Evolutionary conservation across 441 rosid species (phyloP), one percentile per base, ranked within the genome.

Genomic region (Viola pubescens): DNA sequence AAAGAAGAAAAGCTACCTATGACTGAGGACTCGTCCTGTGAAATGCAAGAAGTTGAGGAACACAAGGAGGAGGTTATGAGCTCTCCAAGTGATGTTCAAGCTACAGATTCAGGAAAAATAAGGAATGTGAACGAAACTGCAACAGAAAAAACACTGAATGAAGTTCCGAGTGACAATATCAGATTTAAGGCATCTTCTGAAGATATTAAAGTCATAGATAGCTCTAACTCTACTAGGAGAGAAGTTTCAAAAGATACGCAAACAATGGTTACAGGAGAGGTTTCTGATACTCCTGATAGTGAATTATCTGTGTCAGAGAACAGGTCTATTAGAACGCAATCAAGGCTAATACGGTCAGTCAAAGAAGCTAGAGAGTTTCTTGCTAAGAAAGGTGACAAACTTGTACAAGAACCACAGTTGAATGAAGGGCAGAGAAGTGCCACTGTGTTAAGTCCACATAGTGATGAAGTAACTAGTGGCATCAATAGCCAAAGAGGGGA

Each of bases 301-400:
- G 55, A 73, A 60, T 54, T 67, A 16, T 44, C 56, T 56, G 26
- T 19, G 50, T 38, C 52, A 37, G 60, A 67, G 56, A 73, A 65
- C 46, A 64, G 49, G 62, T 66, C 68, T 59, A 38, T 53, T 64
- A 70, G 70, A 64, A 65, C 3, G 16, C 85, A 74, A 73, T 76
- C 83, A 60, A 78, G 78, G 79, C 64, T 89, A 60, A 91, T 91
- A 72, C 74, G 65, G 45, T 87, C 94, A 14, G 94, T 88, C 47
- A 75, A 82, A 83, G 95, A 85, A 73, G 96, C 98, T 51, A 87
- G 79, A 70, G 84, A 83, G 65, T 85, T 82, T 69, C 96, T 91
- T 67, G 84, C 88, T 14, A 65, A 59, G 58, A 83, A 62, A 68
- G 55, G 53, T 56, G 56, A 53, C 59, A 72, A 52, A 41, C 59